phyloP scores from a whole-genome alignment of 202 grass and related monocot genomes.

The Dendrocalamus latiflorus region DNA sequence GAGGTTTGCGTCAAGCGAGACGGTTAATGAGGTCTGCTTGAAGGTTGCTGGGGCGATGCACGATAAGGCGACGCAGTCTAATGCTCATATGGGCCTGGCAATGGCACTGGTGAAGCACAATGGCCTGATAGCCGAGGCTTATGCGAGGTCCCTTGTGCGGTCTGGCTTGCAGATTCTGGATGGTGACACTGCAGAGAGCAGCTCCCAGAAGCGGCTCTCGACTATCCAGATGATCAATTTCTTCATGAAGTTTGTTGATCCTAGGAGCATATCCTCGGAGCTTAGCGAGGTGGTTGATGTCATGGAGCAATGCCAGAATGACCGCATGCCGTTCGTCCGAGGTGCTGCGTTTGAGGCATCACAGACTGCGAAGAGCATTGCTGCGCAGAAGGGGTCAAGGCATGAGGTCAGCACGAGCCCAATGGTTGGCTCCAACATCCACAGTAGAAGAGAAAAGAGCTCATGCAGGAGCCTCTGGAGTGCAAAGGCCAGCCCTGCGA shows the following conservation, averaged over 20 bases:
- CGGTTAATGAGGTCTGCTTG: constrained; percentile 78
- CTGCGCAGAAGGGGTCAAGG: constrained; percentile 64
- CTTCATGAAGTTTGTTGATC: constrained; percentile 96
- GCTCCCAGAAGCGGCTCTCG: constrained; percentile 75
- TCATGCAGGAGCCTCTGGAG: constrained; percentile 42
- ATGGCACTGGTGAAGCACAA: constrained; percentile 96
- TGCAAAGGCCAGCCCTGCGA: constrained; percentile 32
- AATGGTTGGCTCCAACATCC: constrained; percentile 44
- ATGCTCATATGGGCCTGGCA: constrained; percentile 83
- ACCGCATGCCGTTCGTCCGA: constrained; percentile 94
- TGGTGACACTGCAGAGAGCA: constrained; percentile 46
- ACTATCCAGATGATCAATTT: constrained; percentile 97
- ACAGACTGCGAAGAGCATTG: too few relatives aligned
- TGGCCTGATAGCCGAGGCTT: constrained; percentile 65
- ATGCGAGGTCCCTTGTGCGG: too few relatives aligned
- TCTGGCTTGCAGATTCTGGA: constrained; percentile 73
- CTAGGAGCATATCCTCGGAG: constrained; percentile 74
- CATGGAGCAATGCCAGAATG: constrained; percentile 89
- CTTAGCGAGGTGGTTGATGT: constrained; percentile 59
- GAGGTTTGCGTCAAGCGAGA: constrained; percentile 61
- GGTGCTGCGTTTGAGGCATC: constrained; percentile 86
- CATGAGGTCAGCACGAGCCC: constrained; percentile 61
- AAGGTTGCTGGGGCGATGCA: constrained; percentile 88
- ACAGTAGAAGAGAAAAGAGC: constrained; percentile 53
- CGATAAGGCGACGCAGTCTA: constrained; percentile 61